Evolutionary conservation across 495 filamentous ascomycete species (phyloP).

Genomic region (Apiosordaria backusii): DNA sequence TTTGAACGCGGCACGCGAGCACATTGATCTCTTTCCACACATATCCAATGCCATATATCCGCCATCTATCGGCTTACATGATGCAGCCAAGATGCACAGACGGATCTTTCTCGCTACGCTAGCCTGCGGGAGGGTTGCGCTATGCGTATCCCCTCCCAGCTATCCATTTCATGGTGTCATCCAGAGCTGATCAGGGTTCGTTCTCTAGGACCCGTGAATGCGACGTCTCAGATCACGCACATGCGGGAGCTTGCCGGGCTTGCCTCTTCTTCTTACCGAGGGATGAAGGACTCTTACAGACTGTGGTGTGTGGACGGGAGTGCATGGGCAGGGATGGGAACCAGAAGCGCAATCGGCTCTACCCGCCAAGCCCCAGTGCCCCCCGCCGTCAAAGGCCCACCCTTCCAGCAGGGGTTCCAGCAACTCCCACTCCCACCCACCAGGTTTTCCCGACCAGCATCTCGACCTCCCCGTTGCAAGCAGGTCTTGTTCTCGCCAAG

Average conservation of each 20-base stretch:
- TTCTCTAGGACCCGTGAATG: neutral
- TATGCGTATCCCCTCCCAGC: neutral
- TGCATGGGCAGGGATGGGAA: too few relatives aligned
- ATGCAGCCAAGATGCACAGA: neutral
- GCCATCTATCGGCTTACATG: neutral
- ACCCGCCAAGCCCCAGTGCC: slow-evolving; percentile 2
- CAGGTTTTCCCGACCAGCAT: slow-evolving; percentile 5
- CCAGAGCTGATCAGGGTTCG: too few relatives aligned
- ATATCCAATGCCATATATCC: neutral
- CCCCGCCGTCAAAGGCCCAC: neutral
- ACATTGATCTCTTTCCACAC: neutral
- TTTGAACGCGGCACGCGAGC: neutral
- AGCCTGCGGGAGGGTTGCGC: neutral
- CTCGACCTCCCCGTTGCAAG: neutral
- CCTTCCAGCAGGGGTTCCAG: neutral
- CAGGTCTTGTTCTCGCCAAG: slow-evolving; percentile 7
- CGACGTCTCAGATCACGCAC: slow-evolving; percentile 1
- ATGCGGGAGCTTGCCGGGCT: neutral
- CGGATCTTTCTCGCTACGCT: neutral
- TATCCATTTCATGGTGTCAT: too few relatives aligned
- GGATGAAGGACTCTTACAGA: neutral
- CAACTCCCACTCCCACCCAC: neutral
- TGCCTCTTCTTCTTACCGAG: neutral
- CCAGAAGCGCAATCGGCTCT: neutral
- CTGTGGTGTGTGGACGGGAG: neutral